Percentiles rank a stretch among this genome's conserved stretches.
phyloP scores from a whole-genome alignment of 1,139 yeast genomes.

The Candida tetrigidarum region DNA sequence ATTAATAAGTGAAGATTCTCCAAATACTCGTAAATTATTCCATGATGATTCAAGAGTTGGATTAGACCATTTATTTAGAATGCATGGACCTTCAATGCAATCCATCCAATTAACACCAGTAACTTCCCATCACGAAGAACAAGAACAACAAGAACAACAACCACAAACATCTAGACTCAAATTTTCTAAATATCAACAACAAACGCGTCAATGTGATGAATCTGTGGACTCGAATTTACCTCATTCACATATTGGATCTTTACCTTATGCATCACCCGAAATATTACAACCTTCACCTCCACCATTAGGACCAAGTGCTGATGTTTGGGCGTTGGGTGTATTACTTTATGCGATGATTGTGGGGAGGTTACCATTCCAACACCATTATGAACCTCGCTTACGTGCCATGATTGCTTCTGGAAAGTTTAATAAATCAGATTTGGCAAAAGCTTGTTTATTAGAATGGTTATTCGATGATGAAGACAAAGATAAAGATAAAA shows the following conservation, averaged over 20 bases:
- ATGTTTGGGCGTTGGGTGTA: slow-evolving; percentile 92
- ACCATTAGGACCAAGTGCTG: slow-evolving; percentile 74
- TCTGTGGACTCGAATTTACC: slow-evolving; percentile 48
- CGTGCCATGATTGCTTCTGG: slow-evolving; percentile 75
- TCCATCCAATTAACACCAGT: slow-evolving; percentile 39
- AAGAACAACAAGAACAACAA: neutral
- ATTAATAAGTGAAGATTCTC: slow-evolving; percentile 36
- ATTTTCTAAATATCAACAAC: slow-evolving; percentile 8
- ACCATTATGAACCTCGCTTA: slow-evolving; percentile 77
- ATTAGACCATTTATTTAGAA: slow-evolving; percentile 27
- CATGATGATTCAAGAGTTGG: slow-evolving; percentile 40
- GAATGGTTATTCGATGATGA: slow-evolving; percentile 29
- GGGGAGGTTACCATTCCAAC: slow-evolving; percentile 82
- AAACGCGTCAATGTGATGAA: slow-evolving; percentile 3
- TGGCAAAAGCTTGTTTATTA: slow-evolving; percentile 37
- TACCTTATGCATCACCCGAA: slow-evolving; percentile 94
- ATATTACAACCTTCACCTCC: slow-evolving; percentile 68
- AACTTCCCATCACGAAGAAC: slow-evolving; percentile 22
- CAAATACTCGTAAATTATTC: slow-evolving; percentile 22
- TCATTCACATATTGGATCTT: slow-evolving; percentile 78
- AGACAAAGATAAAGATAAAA: slow-evolving; percentile 14
- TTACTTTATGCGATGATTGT: slow-evolving; percentile 71
- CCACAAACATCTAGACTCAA: neutral
- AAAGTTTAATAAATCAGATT: slow-evolving; percentile 52
- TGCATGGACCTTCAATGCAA: slow-evolving; percentile 42